Evolutionary conservation across 2,329 filamentous ascomycete species (phyloP), one percentile per base, ranked within the genome.

Genomic region (Knufia fluminis): DNA sequence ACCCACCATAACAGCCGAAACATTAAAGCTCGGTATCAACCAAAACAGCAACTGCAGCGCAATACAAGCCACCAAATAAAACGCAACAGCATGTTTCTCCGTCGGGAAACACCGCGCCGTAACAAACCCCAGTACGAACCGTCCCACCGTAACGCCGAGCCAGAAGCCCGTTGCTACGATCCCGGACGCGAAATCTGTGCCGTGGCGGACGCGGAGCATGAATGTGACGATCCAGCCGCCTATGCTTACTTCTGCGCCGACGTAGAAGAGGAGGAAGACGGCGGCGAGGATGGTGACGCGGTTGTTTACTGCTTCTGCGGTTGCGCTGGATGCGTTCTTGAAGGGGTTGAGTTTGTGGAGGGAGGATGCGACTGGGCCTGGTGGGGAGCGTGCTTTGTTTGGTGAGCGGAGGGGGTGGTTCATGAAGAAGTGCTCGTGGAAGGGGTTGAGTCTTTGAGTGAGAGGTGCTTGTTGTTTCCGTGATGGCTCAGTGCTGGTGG

Each of bases 171-270:
- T 91, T 0, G 81, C 82, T 0, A 79, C 80, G 68, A 92, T 79
- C 2, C 87, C 87, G 28, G 83, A 82, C 1, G 80, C 74, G 60
- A 92, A 91, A 0, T 79, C 70, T 20, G 72, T 75, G 2, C 82
- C 86, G 32, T 82, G 65, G 12, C 89, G 78, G 20, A 89, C 81
- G 17, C 77, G 72, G n/a, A 90, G 79, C 86, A 94, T 94, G 63
- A 94, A 94, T 4, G 55, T 58, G 46, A 86, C 81, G 53, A 90
- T 80, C 85, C 84, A 92, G 14, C 86, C 86, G 17, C 83, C 83
- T 2, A 89, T 70, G 0, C 79, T 80, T 9, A 71, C 69, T 52
- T 94, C 88, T 4, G 79, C 75, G 3, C 88, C 88, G 0, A 91
- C 82, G 60, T 94, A 94, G 7, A 80, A 79, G 3, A 94, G 74